Evolutionary conservation across 2,329 filamentous ascomycete species (phyloP), one percentile per base, ranked within the genome.

Genomic region (Alternaria panax): DNA sequence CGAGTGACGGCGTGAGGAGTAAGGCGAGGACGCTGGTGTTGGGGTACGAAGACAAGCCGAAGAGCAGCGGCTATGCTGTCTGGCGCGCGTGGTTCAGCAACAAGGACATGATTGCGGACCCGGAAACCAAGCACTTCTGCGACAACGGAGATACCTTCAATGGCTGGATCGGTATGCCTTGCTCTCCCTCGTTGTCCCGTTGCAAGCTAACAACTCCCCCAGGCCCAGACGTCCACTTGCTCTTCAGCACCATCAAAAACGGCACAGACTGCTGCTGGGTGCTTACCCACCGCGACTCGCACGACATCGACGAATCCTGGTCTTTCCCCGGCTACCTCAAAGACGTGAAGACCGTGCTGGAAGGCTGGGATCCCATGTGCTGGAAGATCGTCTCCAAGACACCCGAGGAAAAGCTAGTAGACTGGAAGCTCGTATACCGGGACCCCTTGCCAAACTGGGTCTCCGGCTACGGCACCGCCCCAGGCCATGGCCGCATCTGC

Each of bases 361-460:
- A 74, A 51, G 71, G 67, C 56, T 76, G 73, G 74, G 70, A 75
- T 24, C 71, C 73, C 2, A 70, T 75, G 70, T 74, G 72, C 57
- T 74, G 65, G 51, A 68, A 69, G 14, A 73, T 78, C 34, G 68
- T 78, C 20, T 76, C 74, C 24, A 74, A 75, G 45, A 80, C 78
- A 0, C 76, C 77, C 7, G 69, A 77, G 62, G 59, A 64, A 0
- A 72, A 72, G 11, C 64, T 82, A 22, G 77, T 86, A 1, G 83
- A 85, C 65, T 86, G 83, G 83, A 85, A 85, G 64, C 81, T 86
- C 24, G 83, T 83, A 43, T 85, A 84, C 60, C 79, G 84, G 40
- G 82, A 85, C 64, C 84, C 84, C 0, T 75, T 84, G 9, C 80
- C 83, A 0, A 82, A 78, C 0, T 86, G 84, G 85, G 78, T 85